Evolutionary conservation across 257 asterid genomes (phyloP).

Genomic region (Craterostigma plantagineum): DNA sequence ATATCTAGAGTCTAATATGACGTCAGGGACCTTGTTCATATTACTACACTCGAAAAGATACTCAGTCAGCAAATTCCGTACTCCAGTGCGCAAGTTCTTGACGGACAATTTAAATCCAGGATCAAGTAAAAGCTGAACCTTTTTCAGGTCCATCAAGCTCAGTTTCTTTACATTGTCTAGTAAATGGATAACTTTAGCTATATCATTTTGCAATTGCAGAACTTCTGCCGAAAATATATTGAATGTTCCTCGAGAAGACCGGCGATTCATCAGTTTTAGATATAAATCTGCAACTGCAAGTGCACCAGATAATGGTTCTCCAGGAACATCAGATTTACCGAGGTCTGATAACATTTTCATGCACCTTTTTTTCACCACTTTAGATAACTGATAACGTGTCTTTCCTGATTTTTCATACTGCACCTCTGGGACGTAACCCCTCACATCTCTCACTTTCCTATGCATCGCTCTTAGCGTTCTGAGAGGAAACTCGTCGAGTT

Average conservation of each 20-base stretch:
- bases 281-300: conserved; percentile 54
- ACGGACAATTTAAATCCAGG: conserved; percentile 16
- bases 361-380: conserved; percentile 21
- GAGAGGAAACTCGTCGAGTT: conserved; percentile 30
- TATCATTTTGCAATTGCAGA: conserved; percentile 52
- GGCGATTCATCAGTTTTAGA: conserved; percentile 25
- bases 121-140: conserved; percentile 26
- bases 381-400: conserved; percentile 11
- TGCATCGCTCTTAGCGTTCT: conserved; percentile 36
- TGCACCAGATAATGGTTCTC: conserved; percentile 39
- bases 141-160: conserved; percentile 24
- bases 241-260: conserved; percentile 19
- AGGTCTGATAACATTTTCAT: conserved; percentile 28
- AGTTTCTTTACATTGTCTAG: conserved; percentile 15
- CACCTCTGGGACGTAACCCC: conserved; percentile 24
- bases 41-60: conserved; percentile 67
- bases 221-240: conserved; percentile 38
- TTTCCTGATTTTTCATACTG: conserved; percentile 7
- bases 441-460: conserved; percentile 37
- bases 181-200: conserved; percentile 41
- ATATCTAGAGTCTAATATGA: conserved; percentile 23
- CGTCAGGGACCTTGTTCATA: conserved; percentile 44
- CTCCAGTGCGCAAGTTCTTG: conserved; percentile 19
- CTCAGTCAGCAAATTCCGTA: conserved; percentile 44
- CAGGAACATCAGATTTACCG: conserved; percentile 25